Evolutionary conservation across 2,329 filamentous ascomycete species (phyloP).

Genomic region (Meredithiella fracta): DNA sequence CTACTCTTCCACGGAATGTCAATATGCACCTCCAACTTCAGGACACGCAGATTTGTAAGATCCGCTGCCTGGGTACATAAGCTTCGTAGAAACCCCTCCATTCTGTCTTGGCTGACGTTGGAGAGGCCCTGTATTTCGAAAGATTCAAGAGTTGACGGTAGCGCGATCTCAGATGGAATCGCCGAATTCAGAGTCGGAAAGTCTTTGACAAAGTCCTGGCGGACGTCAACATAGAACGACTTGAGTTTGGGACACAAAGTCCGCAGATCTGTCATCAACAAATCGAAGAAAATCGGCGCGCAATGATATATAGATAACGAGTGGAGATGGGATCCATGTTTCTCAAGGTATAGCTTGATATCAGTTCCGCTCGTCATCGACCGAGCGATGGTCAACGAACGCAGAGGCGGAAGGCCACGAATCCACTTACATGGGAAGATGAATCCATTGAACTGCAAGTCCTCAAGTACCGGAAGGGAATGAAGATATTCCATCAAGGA

Average conservation of each 20-base stretch:
- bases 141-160: neutral
- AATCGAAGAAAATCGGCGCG: neutral
- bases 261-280: neutral
- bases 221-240: neutral
- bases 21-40: conserved; percentile 63
- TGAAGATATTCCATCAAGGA: neutral
- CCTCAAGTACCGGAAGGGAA: neutral
- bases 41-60: conserved; percentile 48
- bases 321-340: neutral
- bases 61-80: conserved; percentile 53
- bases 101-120: conserved; percentile 53
- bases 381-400: too few relatives aligned
- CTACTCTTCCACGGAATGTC: conserved; percentile 70
- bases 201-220: neutral
- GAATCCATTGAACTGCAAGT: neutral
- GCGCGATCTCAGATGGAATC: neutral
- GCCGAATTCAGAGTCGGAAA: too few relatives aligned
- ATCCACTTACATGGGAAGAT: neutral
- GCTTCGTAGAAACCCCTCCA: conserved; percentile 63
- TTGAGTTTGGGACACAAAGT: neutral
- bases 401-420: neutral
- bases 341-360: neutral
- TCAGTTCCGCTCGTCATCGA: too few relatives aligned
- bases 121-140: conserved; percentile 23
- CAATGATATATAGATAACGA: neutral